A percentile compares a stretch with the other conserved stretches of the same genome.
Evolutionary conservation across 371 early-diverging fungal species (phyloP).

Genomic region (Polyrhizophydium stewartii): DNA sequence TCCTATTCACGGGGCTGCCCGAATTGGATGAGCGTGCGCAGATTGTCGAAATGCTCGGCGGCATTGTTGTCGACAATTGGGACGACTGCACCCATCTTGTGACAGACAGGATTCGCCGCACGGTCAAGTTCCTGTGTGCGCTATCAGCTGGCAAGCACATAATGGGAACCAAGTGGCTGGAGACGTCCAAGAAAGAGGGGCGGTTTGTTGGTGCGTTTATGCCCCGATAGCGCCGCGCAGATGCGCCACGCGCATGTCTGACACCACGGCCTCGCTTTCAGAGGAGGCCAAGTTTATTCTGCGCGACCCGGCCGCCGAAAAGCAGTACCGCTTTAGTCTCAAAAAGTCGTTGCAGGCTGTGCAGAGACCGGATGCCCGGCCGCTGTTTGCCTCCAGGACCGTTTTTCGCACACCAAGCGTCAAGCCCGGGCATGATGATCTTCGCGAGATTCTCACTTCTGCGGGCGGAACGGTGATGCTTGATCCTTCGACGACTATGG

Average conservation of each 20-base stretch:
- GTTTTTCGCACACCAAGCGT: conserved; percentile 32
- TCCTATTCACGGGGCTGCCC: no score
- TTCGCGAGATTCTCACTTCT: conserved; percentile 32
- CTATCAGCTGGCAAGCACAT: conserved; percentile 41
- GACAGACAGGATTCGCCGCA: conserved; percentile 37
- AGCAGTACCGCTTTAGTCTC: conserved; percentile 27
- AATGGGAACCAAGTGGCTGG: conserved; percentile 35
- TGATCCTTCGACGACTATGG: no score
- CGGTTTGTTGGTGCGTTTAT: conserved; percentile 27
- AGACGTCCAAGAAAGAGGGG: conserved; percentile 27
- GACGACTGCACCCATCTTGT: conserved; percentile 43
- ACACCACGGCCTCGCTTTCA: conserved; percentile 1
- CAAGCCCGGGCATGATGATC: conserved; percentile 25
- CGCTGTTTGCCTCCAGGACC: conserved; percentile 21
- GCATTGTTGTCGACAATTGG: conserved; percentile 27
- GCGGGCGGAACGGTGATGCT: conserved; percentile 36
- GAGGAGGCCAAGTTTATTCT: conserved; percentile 28
- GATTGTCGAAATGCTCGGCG: conserved; percentile 28
- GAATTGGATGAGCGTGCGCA: no score
- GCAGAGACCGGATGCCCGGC: background rate
- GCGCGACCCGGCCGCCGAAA: conserved; percentile 30
- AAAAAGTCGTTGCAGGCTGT: conserved; percentile 6
- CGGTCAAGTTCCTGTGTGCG: conserved; percentile 43
- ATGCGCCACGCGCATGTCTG: background rate
- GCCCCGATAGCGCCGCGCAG: no score